Percentiles rank a stretch among this genome's conserved stretches.
Conservation (phyloP, 257 asterid genomes). For the Echites panduratus region DNA sequence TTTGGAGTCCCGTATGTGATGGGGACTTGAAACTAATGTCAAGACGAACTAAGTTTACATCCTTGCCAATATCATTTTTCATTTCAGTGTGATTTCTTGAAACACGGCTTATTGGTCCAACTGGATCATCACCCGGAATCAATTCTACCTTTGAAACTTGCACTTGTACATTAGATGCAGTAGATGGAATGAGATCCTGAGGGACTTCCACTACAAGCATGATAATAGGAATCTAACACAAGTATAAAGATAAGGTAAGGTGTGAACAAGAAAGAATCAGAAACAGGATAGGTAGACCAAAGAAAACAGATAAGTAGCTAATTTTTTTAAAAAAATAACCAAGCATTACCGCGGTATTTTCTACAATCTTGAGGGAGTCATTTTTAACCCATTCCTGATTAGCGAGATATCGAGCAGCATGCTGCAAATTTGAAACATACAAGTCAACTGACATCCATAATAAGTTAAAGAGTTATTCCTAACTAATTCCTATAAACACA, state of each 20-base stretch:
- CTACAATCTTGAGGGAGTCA: conserved; percentile 99
- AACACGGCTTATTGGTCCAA: conserved; percentile 35
- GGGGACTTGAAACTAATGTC: conserved; percentile 98
- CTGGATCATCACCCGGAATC: conserved; percentile 37
- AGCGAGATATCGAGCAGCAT: conserved; percentile 98
- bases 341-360: conserved; percentile 93
- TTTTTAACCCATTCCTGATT: conserved; percentile 99
- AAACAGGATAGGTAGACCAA: conserved; percentile 9
- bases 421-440: conserved; percentile 50
- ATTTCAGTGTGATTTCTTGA: conserved; percentile 38
- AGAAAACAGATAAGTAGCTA: conserved; percentile 11
- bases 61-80: conserved; percentile 36
- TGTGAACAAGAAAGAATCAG: conserved; percentile 3
- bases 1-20: conserved; percentile 95
- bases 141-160: conserved; percentile 48
- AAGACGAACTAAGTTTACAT: conserved; percentile 75
- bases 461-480: conserved; percentile 15
- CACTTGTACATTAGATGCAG: conserved; percentile 43
- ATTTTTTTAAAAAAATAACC: conserved; percentile 15
- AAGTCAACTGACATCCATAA: conserved; percentile 21
- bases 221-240: conserved; percentile 84
- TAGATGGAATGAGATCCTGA: conserved; percentile 52
- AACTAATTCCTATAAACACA: background rate
- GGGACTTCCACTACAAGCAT: conserved; percentile 99
- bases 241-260: conserved; percentile 5